phyloP scores from a whole-genome alignment of 164 flowering plant species.

The Aristolochia californica region DNA sequence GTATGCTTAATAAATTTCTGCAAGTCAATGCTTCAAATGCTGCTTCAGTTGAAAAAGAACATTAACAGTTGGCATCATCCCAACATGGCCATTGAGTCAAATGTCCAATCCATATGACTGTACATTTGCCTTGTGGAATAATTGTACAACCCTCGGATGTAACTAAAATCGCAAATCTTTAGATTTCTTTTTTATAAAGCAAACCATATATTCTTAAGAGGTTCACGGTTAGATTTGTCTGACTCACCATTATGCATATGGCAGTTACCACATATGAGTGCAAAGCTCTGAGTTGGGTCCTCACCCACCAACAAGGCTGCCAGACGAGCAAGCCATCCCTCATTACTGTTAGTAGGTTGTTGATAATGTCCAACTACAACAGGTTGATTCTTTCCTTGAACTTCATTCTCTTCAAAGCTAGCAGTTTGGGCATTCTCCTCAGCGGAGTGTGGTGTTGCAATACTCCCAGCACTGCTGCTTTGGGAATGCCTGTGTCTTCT shows the following conservation, averaged over 20 bases:
- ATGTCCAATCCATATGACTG: too few species aligned
- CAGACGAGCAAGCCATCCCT: slow-evolving; percentile 80
- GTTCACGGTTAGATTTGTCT: too few species aligned
- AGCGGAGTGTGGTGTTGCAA: slow-evolving; percentile 18
- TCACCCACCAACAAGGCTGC: slow-evolving; percentile 94
- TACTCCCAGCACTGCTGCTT: slow-evolving; percentile 40
- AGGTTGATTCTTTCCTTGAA: slow-evolving; percentile 25
- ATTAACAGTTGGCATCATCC: too few species aligned
- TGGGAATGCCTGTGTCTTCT: slow-evolving; percentile 41
- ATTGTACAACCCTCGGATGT: too few species aligned
- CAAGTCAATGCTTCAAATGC: too few species aligned
- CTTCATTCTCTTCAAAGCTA: slow-evolving; percentile 17
- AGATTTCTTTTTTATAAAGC: too few species aligned
- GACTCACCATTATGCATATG: slow-evolving; percentile 82
- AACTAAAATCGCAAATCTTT: too few species aligned
- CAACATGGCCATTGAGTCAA: too few species aligned
- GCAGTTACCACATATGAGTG: slow-evolving; percentile 91
- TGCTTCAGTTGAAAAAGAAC: too few species aligned
- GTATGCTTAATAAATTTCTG: too few species aligned
- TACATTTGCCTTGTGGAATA: too few species aligned
- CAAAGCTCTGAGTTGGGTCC: slow-evolving; percentile 88
- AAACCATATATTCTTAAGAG: too few species aligned
- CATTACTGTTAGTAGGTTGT: slow-evolving; percentile 33
- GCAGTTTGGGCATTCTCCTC: slow-evolving; percentile 22
- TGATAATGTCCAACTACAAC: slow-evolving; percentile 51